Conservation (phyloP, 108 stramenopile species). For the Conticribra weissflogii region DNA sequence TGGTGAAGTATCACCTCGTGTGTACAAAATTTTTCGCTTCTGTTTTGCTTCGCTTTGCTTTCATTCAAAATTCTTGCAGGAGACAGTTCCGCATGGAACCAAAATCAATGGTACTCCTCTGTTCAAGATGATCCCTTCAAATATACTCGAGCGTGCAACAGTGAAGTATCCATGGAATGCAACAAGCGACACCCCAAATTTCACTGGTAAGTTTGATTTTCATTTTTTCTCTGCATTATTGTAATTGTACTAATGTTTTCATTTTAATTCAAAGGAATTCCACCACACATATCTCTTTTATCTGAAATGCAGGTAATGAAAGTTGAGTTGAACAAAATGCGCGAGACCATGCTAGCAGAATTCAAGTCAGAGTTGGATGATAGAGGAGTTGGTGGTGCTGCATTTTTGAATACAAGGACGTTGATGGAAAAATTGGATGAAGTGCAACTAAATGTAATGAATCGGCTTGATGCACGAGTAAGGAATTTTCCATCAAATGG, state of each 20-base stretch:
- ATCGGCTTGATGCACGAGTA: too few relatives aligned
- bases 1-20: background rate
- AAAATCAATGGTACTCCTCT: conserved; percentile 7
- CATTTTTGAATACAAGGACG: background rate
- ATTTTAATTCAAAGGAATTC: too few relatives aligned
- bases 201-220: too few relatives aligned
- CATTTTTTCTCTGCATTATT: too few relatives aligned
- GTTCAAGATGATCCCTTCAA: conserved; percentile 6
- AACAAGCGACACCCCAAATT: conserved; percentile 11
- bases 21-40: conserved; percentile 2
- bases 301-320: conserved; percentile 8
- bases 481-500: too few relatives aligned
- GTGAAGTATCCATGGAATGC: conserved; percentile 18
- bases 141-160: background rate
- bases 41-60: conserved; percentile 17
- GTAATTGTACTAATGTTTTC: too few relatives aligned
- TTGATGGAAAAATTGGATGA: too few relatives aligned
- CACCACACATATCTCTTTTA: conserved; percentile 22
- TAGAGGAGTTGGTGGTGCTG: background rate
- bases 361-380: conserved; percentile 11
- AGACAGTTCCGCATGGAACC: background rate
- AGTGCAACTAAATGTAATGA: too few relatives aligned
- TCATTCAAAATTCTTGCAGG: conserved; percentile 3
- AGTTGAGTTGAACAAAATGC: background rate
- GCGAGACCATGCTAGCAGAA: conserved; percentile 4